Percentiles rank a stretch among this genome's conserved stretches.
phyloP scores from a whole-genome alignment of 176 grass and related monocot species.

The Triticum timopheevii region DNA sequence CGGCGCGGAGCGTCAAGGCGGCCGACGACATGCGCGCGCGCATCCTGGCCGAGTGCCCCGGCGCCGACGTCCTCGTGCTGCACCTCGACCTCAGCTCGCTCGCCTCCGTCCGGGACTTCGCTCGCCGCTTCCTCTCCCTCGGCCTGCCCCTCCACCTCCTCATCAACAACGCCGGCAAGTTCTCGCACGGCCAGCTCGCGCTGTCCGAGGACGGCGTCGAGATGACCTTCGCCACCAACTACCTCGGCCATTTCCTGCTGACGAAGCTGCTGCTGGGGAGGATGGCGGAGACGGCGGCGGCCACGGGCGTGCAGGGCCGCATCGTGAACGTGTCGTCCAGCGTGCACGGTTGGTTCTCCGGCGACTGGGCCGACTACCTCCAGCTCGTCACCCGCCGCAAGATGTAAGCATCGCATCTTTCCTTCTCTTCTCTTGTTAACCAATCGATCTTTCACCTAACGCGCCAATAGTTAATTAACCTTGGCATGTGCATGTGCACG shows the following conservation, averaged over 20 bases:
- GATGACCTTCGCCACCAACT: slow-evolving; percentile 99
- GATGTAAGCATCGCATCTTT: slow-evolving; percentile 43
- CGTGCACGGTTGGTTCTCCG: slow-evolving; percentile 97
- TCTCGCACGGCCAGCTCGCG: slow-evolving; percentile 77
- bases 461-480: background rate
- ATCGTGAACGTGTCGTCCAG: slow-evolving; percentile 92
- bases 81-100: slow-evolving; percentile 92
- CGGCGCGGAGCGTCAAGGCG: slow-evolving; percentile 71
- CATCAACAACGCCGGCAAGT: slow-evolving; percentile 98
- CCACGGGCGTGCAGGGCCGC: slow-evolving; percentile 67
- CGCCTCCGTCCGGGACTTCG: slow-evolving; percentile 77
- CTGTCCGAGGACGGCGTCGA: slow-evolving; percentile 93
- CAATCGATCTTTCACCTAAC: no score
- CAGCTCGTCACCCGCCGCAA: slow-evolving; percentile 67
- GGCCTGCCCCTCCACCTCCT: slow-evolving; percentile 82
- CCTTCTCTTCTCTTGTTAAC: no score
- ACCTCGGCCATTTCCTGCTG: slow-evolving; percentile 82
- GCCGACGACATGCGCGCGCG: slow-evolving; percentile 73
- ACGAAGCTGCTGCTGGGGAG: slow-evolving; percentile 61
- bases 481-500: background rate
- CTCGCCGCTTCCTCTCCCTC: slow-evolving; percentile 57
- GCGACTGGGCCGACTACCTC: slow-evolving; percentile 82
- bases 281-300: slow-evolving; percentile 76
- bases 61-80: slow-evolving; percentile 61
- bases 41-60: slow-evolving; percentile 52